A percentile compares a stretch with the other conserved stretches of the same genome.
Conservation (phyloP, 1,284 basidiomycete genomes). For the Ustilago loliicola region DNA sequence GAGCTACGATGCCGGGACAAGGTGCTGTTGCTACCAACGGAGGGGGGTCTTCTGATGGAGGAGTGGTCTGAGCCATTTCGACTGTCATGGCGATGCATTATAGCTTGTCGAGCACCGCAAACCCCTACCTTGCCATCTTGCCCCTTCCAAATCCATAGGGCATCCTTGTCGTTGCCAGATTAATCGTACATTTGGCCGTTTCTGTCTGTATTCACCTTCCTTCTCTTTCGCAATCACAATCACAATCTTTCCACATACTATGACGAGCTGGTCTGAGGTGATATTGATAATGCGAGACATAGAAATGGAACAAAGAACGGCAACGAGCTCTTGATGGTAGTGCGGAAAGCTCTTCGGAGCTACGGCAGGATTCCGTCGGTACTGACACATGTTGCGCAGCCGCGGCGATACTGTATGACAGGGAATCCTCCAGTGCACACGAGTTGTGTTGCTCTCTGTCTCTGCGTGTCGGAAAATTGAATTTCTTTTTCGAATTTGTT, state of each 20-base stretch:
- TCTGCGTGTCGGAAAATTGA: not conserved
- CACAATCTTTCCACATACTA: not conserved
- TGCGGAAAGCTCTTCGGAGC: not conserved
- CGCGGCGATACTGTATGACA: not conserved
- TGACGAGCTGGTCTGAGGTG: not conserved
- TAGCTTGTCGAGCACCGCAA: not conserved
- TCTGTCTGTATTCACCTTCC: not conserved
- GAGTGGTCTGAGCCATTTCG: not conserved
- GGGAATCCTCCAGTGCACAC: not conserved
- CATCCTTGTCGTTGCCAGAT: not conserved
- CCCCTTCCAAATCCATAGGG: not conserved
- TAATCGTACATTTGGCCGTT: not conserved
- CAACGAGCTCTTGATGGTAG: not conserved
- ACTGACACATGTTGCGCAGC: not conserved
- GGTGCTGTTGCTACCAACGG: not conserved
- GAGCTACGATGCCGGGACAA: not conserved
- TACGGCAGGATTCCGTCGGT: slow-evolving; percentile 3
- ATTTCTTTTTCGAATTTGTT: slow-evolving; percentile 1
- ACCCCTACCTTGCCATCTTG: not conserved
- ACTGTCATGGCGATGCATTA: not conserved
- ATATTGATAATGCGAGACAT: too few relatives aligned
- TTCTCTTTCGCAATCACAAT: not conserved
- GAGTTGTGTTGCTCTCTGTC: not conserved
- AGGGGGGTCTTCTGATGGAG: not conserved
- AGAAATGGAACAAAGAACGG: not conserved